Evolutionary conservation across 2,329 filamentous ascomycete species (phyloP).

Genomic region (Cyphellophora attinorum): DNA sequence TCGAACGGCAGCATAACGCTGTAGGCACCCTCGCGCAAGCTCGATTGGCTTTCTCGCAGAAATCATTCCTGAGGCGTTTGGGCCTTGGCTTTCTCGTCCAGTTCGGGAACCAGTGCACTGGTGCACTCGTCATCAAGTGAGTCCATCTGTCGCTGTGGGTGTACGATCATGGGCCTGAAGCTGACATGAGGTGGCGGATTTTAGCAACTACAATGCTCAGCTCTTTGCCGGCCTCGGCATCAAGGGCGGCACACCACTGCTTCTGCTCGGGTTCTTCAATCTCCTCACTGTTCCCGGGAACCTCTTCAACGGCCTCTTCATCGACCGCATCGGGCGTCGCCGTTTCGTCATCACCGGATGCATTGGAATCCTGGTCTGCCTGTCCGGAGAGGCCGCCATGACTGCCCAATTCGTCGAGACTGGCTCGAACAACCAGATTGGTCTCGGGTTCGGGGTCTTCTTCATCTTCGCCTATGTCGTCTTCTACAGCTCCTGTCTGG

Average conservation of each 20-base stretch:
- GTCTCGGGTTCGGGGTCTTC: constrained; percentile 5
- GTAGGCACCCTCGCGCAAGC: constrained; percentile 6
- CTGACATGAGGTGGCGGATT: not conserved
- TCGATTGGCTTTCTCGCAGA: constrained; percentile 5
- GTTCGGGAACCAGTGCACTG: constrained; percentile 2
- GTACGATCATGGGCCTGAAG: constrained; percentile 6
- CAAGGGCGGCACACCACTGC: not conserved
- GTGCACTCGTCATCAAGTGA: too few relatives aligned
- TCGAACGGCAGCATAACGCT: constrained; percentile 5
- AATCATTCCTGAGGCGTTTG: constrained; percentile 3
- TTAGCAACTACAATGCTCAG: constrained; percentile 1
- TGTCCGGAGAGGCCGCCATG: constrained; percentile 3
- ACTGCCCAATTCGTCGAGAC: constrained; percentile 5
- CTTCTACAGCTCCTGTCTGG: constrained; percentile 8
- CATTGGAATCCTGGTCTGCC: constrained; percentile 3
- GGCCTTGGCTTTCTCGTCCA: constrained; percentile 1
- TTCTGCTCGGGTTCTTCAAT: constrained; percentile 3
- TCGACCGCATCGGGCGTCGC: constrained; percentile 30
- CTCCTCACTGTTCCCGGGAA: constrained; percentile 1
- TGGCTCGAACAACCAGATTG: constrained; percentile 4
- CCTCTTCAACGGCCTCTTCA: constrained; percentile 20
- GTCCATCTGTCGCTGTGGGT: too few relatives aligned
- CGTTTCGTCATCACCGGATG: constrained; percentile 34
- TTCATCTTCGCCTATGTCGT: constrained; percentile 10
- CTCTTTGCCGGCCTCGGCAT: constrained; percentile 2